Conservation (phyloP, 1,284 basidiomycete genomes). For the Mycosarcoma mackinlayi region DNA sequence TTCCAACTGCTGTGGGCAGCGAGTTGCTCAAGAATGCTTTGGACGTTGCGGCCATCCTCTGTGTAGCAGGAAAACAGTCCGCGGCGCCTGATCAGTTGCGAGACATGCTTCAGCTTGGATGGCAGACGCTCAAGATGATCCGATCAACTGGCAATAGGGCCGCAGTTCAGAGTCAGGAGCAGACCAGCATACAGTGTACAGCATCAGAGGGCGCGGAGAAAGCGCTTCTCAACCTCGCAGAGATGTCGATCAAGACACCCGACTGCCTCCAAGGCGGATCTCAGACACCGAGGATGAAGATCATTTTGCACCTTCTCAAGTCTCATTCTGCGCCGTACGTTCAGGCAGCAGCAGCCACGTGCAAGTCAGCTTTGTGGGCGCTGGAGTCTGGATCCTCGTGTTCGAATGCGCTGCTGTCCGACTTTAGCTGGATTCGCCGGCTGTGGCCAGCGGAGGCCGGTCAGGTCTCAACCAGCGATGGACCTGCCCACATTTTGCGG, state of each 20-base stretch:
- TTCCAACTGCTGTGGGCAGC: constrained; percentile 7
- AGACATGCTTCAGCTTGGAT: constrained; percentile 36
- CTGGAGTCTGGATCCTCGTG: constrained; percentile 11
- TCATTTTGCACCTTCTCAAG: constrained; percentile 34
- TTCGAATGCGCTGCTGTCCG: constrained; percentile 24
- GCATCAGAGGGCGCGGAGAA: constrained; percentile 22
- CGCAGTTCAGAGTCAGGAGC: constrained; percentile 8
- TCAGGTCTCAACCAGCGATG: constrained; percentile 13
- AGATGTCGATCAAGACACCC: constrained; percentile 30
- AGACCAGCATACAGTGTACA: background rate
- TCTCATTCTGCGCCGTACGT: constrained; percentile 14
- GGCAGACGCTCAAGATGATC: constrained; percentile 37
- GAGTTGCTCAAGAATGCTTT: constrained; percentile 63
- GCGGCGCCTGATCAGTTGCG: constrained; percentile 22
- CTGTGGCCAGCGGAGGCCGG: constrained; percentile 18
- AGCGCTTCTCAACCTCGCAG: constrained; percentile 26
- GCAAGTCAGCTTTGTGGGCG: constrained; percentile 35
- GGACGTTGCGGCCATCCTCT: constrained; percentile 41
- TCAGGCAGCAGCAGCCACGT: constrained; percentile 31
- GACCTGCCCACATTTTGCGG: constrained; percentile 40
- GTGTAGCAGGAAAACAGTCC: constrained; percentile 30
- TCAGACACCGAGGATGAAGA: constrained; percentile 16
- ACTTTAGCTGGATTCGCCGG: constrained; percentile 39
- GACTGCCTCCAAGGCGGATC: constrained; percentile 11
- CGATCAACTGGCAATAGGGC: constrained; percentile 23